phyloP scores from a whole-genome alignment of 805 yeast genomes.

The Wickerhamomyces rabaulensis region DNA sequence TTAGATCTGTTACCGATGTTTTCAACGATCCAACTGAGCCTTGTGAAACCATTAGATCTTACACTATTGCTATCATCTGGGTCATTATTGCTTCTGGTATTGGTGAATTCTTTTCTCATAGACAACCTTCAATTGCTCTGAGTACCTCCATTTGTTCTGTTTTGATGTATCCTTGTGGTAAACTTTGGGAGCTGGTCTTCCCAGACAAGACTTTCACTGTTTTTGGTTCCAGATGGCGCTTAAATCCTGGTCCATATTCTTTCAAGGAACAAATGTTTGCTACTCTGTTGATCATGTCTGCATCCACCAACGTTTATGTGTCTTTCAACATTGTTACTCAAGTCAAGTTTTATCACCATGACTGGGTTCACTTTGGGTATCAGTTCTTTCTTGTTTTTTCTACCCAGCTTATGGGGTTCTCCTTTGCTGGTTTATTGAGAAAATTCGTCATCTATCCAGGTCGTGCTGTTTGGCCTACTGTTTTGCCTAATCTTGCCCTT shows the following conservation, averaged over 20 bases:
- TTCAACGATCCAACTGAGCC: slow-evolving; percentile 43
- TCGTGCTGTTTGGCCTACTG: slow-evolving; percentile 49
- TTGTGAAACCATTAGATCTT: slow-evolving; percentile 45
- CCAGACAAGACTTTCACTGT: slow-evolving; percentile 42
- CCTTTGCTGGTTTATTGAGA: slow-evolving; percentile 61
- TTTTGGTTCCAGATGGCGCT: slow-evolving; percentile 33
- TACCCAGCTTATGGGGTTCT: slow-evolving; percentile 60
- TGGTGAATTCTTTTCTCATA: slow-evolving; percentile 51
- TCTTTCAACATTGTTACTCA: slow-evolving; percentile 32
- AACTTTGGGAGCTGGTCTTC: slow-evolving; percentile 32
- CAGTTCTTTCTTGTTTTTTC: slow-evolving; percentile 48
- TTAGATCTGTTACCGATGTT: slow-evolving; percentile 54
- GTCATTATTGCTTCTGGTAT: slow-evolving; percentile 47
- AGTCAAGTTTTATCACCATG: slow-evolving; percentile 26
- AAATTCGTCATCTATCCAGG: slow-evolving; percentile 50
- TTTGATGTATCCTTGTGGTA: slow-evolving; percentile 42
- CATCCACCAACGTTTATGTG: slow-evolving; percentile 31
- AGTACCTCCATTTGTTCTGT: slow-evolving; percentile 40
- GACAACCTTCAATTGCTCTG: slow-evolving; percentile 45
- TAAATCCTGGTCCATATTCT: slow-evolving; percentile 64
- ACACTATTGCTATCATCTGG: slow-evolving; percentile 37
- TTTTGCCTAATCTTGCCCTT: slow-evolving; percentile 42
- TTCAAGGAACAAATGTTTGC: slow-evolving; percentile 63
- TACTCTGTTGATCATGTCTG: slow-evolving; percentile 38
- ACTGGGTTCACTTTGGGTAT: slow-evolving; percentile 40